Evolutionary conservation across 805 yeast species (phyloP).

Genomic region (Jamesozyma rosinii): DNA sequence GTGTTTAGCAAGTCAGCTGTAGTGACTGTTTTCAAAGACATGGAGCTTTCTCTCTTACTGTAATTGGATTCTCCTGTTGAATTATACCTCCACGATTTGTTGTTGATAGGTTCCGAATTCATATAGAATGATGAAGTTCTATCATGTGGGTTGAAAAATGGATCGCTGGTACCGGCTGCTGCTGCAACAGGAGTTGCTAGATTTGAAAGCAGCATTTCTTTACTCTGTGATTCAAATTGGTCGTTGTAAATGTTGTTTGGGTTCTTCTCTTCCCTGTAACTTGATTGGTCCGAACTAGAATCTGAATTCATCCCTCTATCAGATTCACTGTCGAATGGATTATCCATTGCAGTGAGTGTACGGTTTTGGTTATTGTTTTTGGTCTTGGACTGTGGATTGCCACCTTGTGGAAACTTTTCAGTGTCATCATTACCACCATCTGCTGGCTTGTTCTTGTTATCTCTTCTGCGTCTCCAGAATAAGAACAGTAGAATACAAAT

Average conservation of each 20-base stretch:
- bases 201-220: constrained; percentile 30
- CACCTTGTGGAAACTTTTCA: constrained; percentile 29
- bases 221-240: constrained; percentile 33
- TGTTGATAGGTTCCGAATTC: constrained; percentile 29
- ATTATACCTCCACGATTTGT: constrained; percentile 52
- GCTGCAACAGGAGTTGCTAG: constrained; percentile 7
- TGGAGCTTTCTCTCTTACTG: constrained; percentile 49
- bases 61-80: constrained; percentile 12
- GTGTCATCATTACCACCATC: constrained; percentile 26
- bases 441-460: constrained; percentile 26
- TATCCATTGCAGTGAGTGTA: constrained; percentile 17
- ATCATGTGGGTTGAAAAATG: constrained; percentile 22
- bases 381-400: constrained; percentile 33
- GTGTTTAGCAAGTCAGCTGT: constrained; percentile 78
- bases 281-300: constrained; percentile 46
- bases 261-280: constrained; percentile 21
- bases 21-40: constrained; percentile 73
- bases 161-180: constrained; percentile 17
- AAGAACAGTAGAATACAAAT: constrained; percentile 47
- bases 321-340: constrained; percentile 28
- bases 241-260: constrained; percentile 30
- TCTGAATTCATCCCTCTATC: constrained; percentile 16
- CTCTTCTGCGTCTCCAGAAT: constrained; percentile 41
- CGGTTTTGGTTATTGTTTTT: constrained; percentile 30
- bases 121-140: constrained; percentile 29